Conservation (phyloP, 108 stramenopile genomes). For the Schizochytrium sp. region DNA sequence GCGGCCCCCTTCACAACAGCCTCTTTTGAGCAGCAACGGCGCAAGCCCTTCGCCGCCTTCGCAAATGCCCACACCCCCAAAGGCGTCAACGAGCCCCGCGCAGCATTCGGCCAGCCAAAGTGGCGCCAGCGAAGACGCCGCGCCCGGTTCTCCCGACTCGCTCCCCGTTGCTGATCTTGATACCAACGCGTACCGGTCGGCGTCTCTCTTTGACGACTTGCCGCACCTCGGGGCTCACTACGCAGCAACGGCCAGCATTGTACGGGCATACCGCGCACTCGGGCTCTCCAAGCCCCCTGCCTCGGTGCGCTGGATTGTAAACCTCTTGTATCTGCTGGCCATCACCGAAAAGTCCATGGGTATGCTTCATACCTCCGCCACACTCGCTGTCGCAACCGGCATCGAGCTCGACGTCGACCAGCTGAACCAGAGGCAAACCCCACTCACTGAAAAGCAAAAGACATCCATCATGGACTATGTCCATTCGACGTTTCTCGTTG, state of each 20-base stretch:
- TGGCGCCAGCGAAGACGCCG: not conserved
- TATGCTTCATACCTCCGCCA: not conserved
- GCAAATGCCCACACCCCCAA: no score
- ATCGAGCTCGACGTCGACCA: not conserved
- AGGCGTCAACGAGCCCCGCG: no score
- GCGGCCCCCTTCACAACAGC: no score
- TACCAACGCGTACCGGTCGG: constrained; percentile 1
- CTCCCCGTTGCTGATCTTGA: not conserved
- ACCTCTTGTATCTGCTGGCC: not conserved
- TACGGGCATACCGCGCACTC: not conserved
- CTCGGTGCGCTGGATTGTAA: not conserved
- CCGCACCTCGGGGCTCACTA: not conserved
- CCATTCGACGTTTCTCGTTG: not conserved
- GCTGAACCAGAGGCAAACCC: not conserved
- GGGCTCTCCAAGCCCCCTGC: not conserved
- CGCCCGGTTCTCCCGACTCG: not conserved
- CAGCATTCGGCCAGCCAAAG: no score
- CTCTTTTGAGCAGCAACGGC: no score
- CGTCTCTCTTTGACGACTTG: not conserved
- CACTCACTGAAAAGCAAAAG: not conserved
- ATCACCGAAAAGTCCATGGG: constrained; percentile 13
- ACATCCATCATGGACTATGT: not conserved
- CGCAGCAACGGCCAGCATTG: not conserved
- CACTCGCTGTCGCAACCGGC: not conserved
- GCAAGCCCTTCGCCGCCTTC: no score